Evolutionary conservation across 257 asterid genomes (phyloP).

Genomic region (Solanum medicagineum): DNA sequence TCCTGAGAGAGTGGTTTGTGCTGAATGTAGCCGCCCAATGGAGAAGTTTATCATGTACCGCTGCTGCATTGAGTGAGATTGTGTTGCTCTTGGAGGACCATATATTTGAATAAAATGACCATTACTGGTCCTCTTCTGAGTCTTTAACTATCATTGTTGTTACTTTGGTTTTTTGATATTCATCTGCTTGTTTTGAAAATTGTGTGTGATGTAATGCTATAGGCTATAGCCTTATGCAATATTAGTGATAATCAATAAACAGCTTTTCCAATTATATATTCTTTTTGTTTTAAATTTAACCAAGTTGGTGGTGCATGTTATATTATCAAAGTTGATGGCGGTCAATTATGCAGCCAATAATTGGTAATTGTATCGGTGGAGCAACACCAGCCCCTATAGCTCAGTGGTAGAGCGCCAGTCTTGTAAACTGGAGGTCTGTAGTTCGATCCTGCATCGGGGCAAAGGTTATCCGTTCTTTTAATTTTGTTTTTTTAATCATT

Average conservation of each 20-base stretch:
- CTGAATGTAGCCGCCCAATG: conserved; percentile 68
- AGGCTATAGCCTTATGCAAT: neutral
- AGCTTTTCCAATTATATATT: neutral
- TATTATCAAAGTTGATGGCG: neutral
- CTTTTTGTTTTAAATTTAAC: neutral
- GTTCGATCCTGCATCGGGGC: neutral
- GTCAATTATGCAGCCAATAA: neutral
- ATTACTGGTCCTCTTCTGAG: neutral
- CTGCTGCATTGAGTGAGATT: conserved; percentile 64
- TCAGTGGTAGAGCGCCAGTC: neutral
- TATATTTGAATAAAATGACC: neutral
- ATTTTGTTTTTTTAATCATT: neutral
- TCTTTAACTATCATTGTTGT: neutral
- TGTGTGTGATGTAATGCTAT: neutral
- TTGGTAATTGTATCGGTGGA: rapidly evolving
- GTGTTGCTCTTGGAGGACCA: neutral
- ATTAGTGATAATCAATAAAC: neutral
- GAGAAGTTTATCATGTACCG: conserved; percentile 75
- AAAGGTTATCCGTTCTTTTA: neutral
- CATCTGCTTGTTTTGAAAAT: neutral
- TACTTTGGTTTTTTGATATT: neutral
- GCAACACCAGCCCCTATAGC: neutral
- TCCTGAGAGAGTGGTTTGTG: conserved; percentile 60
- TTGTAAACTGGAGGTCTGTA: neutral
- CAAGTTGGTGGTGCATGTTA: neutral